phyloP scores from a whole-genome alignment of 139 green algal genomes.

The Chlorella sorokiniana region DNA sequence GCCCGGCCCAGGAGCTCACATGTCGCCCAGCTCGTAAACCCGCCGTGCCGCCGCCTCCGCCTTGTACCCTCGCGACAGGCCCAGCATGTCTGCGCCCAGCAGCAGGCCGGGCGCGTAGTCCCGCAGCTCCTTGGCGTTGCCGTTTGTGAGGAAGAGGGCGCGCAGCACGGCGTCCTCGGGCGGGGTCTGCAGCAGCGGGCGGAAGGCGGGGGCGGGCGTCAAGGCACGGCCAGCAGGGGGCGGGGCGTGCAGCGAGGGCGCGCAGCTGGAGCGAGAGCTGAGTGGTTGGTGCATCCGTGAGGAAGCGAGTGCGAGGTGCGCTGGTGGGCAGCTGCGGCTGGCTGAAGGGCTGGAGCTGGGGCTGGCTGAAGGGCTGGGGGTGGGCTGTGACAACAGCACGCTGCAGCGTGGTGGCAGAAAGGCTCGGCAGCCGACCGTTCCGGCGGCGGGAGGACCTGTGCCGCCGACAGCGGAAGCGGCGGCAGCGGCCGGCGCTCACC shows the following conservation, averaged over 20 bases:
- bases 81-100: background rate
- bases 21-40: background rate
- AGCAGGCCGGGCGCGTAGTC: background rate
- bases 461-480: background rate
- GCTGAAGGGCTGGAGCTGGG: too few species aligned
- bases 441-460: too few species aligned
- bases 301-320: too few species aligned
- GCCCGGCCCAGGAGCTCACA: background rate
- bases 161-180: conserved; percentile 1
- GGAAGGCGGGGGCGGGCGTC: background rate
- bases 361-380: too few species aligned
- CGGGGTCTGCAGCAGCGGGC: background rate
- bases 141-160: conserved; percentile 30
- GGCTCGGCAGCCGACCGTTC: too few species aligned
- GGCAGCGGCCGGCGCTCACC: background rate
- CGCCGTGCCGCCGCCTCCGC: background rate
- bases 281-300: too few species aligned
- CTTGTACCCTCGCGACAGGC: conserved; percentile 18
- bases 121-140: conserved; percentile 45
- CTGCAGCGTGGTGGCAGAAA: too few species aligned
- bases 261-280: too few species aligned
- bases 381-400: too few species aligned
- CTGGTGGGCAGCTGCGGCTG: too few species aligned
- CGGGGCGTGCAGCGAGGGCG: background rate
- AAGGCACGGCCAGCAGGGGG: background rate